Evolutionary conservation across 805 yeast genomes (phyloP), one percentile per base, ranked within the genome.

Genomic region (Starmera amethionina): DNA sequence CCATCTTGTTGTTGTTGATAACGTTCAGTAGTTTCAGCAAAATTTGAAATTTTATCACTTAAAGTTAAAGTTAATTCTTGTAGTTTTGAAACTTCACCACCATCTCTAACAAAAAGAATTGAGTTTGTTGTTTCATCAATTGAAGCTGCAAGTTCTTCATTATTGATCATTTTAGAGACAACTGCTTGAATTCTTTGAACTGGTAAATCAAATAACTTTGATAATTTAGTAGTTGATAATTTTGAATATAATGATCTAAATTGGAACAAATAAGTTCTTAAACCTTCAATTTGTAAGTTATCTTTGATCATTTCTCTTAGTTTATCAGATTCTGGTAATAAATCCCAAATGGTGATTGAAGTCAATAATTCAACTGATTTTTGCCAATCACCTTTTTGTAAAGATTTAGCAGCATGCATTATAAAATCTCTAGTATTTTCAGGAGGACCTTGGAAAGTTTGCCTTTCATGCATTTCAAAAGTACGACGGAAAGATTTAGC

Each of bases 401-500:
- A 76, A 29, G 86, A 77, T 64, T 80, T 80, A 34, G 97, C 94
- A 37, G 97, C 95, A 61, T 84, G 85, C 73, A 90, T 80, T 52
- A 93, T 81, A 64, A 77, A 85, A 62, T 93, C 99, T 56, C 94
- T 82, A 36, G 94, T 84, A 61, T 89, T 86, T 67, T 93, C 98
- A 40, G 97, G 96, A 37, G 98, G 98, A 35, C 97, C 98, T 47
- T 87, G 86, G 72, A 90, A 93, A 42, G 82, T 82, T 63, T 89
- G 96, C 64, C 90, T 82, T 59, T 89, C 96, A 58, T 85, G 88
- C 68, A 82, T 84, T 60, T 93, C 97, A 50, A 93, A 73, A 61
- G 84, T 77, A 59, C 95, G 79, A 65, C 90, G 82, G 71, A 93
- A 88, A 27, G 95, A 85, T 65, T 86, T 89, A 54, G 83, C 72